These are phyloP conservation scores for Pseudomassariella vexata DNA, from an alignment of 2,329 filamentous ascomycete genomes.

Conservation along the genomic window DNA sequence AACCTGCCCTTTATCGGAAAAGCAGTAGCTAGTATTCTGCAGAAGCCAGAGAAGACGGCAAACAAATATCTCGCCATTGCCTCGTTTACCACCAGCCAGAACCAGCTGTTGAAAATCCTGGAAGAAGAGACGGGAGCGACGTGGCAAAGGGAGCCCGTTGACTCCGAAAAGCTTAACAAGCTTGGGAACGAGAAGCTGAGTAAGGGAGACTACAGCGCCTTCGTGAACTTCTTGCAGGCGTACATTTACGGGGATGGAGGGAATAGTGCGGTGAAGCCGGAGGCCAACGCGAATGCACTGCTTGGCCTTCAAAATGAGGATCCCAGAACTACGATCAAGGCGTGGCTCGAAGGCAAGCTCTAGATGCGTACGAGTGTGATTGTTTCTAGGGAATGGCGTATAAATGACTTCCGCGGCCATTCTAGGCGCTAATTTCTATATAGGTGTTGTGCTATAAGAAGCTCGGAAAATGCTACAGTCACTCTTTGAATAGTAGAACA, in stretches of 20 bases:
- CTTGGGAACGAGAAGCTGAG: slow-evolving; percentile 34
- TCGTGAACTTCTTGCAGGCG: slow-evolving; percentile 17
- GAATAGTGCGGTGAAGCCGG: slow-evolving; percentile 13
- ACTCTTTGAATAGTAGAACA: no score
- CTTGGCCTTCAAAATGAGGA: slow-evolving; percentile 21
- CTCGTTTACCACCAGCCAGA: slow-evolving; percentile 52
- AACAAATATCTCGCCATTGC: slow-evolving; percentile 55
- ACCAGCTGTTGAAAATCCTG: slow-evolving; percentile 46
- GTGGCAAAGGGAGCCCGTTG: slow-evolving; percentile 38
- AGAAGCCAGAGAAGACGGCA: slow-evolving; percentile 41
- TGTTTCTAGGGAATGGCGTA: no score
- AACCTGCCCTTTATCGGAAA: slow-evolving; percentile 45
- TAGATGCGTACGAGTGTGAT: no score
- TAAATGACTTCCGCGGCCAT: no score
- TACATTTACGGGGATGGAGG: slow-evolving; percentile 19
- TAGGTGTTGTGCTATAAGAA: no score
- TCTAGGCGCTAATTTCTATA: no score
- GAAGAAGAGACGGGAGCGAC: slow-evolving; percentile 47
- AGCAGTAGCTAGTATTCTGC: slow-evolving; percentile 45
- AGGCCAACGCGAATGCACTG: slow-evolving; percentile 14
- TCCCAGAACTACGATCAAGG: slow-evolving; percentile 13
- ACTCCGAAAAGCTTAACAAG: slow-evolving; percentile 27
- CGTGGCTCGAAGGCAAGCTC: slow-evolving; percentile 12
- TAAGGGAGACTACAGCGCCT: slow-evolving; percentile 30
- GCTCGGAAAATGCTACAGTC: no score